Evolutionary conservation across 2,329 filamentous ascomycete genomes (phyloP).

Genomic region (Fusarium citri): DNA sequence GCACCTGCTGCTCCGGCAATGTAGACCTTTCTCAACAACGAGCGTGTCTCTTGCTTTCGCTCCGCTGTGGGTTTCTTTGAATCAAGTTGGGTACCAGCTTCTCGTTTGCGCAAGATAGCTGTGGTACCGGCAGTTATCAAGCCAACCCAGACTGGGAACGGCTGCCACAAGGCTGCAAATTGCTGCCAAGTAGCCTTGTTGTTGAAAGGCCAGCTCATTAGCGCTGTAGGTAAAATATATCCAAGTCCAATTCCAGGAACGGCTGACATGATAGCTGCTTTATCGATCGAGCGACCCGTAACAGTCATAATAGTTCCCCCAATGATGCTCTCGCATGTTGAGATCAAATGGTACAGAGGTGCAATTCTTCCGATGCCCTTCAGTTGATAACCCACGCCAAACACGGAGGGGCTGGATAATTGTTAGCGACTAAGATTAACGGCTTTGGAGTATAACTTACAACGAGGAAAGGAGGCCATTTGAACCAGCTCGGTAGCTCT

Average conservation of each 20-base stretch:
- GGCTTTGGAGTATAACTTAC: too few relatives aligned
- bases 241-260: neutral
- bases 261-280: neutral
- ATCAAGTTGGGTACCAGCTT: rapidly evolving
- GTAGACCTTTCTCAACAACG: neutral
- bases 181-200: neutral
- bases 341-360: neutral
- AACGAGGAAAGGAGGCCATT: neutral
- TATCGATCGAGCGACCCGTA: neutral
- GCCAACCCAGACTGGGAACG: neutral
- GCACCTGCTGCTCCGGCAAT: neutral
- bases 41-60: rapidly evolving
- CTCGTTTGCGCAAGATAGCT: rapidly evolving
- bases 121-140: neutral
- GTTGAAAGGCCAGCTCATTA: constrained; percentile 4
- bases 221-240: neutral
- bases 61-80: rapidly evolving
- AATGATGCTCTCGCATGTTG: neutral
- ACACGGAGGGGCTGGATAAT: neutral
- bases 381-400: neutral
- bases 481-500: neutral
- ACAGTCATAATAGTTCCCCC: rapidly evolving
- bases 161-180: neutral
- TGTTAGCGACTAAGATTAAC: too few relatives aligned
- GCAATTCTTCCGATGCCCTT: neutral